A percentile compares a stretch with the other conserved stretches of the same genome.
Conservation (phyloP, 768 basidiomycete species). For the Melanogaster broomeanus region DNA sequence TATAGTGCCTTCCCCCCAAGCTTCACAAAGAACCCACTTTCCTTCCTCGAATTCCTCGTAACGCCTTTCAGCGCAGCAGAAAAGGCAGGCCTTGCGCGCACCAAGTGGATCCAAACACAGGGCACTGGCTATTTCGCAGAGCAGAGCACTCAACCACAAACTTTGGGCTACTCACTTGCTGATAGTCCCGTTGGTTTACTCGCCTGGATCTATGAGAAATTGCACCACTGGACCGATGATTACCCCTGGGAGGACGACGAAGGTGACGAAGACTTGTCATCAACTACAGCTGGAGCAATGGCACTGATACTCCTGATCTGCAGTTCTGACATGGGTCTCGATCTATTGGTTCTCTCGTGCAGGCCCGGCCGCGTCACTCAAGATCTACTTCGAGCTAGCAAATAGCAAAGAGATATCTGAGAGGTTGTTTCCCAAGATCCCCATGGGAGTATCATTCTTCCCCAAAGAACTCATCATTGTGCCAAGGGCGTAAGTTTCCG, state of each 20-base stretch:
- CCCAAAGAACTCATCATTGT: constrained; percentile 46
- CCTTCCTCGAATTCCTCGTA: constrained; percentile 29
- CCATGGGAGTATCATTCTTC: constrained; percentile 52
- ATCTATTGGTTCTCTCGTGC: constrained; percentile 60
- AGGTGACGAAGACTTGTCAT: constrained; percentile 31
- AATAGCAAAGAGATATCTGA: background rate
- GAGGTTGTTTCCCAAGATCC: constrained; percentile 27
- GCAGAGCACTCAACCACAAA: constrained; percentile 50
- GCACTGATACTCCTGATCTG: background rate
- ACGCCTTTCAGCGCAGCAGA: constrained; percentile 31
- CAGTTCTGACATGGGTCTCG: constrained; percentile 63
- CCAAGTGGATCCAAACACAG: constrained; percentile 12
- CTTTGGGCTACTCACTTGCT: constrained; percentile 52
- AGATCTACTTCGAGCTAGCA: constrained; percentile 57
- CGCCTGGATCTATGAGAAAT: constrained; percentile 56
- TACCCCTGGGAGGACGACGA: constrained; percentile 63
- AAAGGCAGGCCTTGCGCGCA: constrained; percentile 20
- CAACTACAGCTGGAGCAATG: background rate
- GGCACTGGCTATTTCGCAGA: constrained; percentile 33
- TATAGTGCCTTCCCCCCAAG: constrained; percentile 26
- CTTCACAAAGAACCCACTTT: constrained; percentile 23
- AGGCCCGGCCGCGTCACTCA: constrained; percentile 56
- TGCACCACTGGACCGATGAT: constrained; percentile 48
- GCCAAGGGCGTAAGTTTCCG: constrained; percentile 39
- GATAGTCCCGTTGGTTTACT: constrained; percentile 60